Conservation (phyloP, 306 rosid species). For the Hylodesmum podocarpum region DNA sequence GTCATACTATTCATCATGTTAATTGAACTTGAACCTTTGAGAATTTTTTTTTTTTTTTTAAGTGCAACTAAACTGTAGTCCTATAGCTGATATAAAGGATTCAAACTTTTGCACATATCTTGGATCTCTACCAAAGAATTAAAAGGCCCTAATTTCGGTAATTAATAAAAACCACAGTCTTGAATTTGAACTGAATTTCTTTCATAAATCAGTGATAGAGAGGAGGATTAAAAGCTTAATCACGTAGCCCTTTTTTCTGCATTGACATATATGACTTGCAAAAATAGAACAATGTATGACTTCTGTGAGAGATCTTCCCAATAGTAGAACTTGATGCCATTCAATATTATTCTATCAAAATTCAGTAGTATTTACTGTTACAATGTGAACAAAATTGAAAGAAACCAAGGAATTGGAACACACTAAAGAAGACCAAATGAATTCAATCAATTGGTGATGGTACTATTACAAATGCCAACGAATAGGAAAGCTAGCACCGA, state of each 20-base stretch:
- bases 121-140: no score
- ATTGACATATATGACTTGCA: background rate
- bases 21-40: no score
- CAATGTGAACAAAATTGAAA: background rate
- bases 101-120: no score
- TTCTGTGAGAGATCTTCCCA: background rate
- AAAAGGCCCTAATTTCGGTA: no score
- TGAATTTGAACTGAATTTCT: no score
- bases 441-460: background rate
- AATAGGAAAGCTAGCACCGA: constrained; percentile 39
- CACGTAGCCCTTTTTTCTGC: background rate
- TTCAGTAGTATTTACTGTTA: background rate
- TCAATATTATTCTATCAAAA: background rate
- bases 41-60: no score
- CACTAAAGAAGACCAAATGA: background rate
- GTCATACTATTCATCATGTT: no score
- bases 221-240: no score
- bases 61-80: no score
- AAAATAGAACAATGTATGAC: background rate
- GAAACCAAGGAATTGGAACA: background rate
- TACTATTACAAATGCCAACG: constrained; percentile 22
- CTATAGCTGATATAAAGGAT: no score
- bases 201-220: no score
- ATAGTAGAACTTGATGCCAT: background rate
- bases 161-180: no score